Conservation (phyloP, 176 grass and related monocot species). For the Bromus sterilis region DNA sequence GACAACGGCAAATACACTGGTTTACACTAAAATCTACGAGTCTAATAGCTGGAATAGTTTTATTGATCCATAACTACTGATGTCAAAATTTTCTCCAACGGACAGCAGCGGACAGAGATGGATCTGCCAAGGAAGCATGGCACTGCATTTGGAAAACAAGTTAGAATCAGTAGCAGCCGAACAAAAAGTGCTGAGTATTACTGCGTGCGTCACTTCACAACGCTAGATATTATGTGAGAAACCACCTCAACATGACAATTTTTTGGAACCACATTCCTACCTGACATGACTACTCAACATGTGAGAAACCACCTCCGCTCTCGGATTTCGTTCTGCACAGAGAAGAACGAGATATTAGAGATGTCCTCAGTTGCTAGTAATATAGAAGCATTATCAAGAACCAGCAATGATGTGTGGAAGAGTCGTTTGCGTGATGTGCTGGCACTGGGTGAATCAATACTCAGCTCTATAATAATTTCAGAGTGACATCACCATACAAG, state of each 20-base stretch:
- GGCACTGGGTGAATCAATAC: not conserved
- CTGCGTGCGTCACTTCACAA: not conserved
- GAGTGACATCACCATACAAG: not conserved
- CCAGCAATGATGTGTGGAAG: not conserved
- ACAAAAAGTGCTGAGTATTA: not conserved
- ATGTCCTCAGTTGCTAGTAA: not conserved
- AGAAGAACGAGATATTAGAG: not conserved
- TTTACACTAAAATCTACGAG: conserved; percentile 2
- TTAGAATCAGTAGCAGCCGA: not conserved
- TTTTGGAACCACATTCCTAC: no score
- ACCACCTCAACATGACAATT: no score
- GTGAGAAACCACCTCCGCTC: conserved; percentile 51
- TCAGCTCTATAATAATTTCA: not conserved
- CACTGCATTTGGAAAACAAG: not conserved
- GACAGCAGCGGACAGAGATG: not conserved
- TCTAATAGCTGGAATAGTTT: not conserved
- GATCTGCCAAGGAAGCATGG: not conserved
- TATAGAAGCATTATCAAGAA: not conserved
- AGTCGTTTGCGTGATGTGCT: not conserved
- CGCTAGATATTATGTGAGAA: conserved; percentile 29
- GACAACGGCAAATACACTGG: not conserved
- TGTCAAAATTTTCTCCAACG: not conserved
- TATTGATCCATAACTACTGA: conserved; percentile 11
- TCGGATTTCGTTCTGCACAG: conserved; percentile 62
- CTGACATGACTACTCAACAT: conserved; percentile 59